Evolutionary conservation across 495 filamentous ascomycete genomes (phyloP).

Genomic region (Neurospora tetrasperma): DNA sequence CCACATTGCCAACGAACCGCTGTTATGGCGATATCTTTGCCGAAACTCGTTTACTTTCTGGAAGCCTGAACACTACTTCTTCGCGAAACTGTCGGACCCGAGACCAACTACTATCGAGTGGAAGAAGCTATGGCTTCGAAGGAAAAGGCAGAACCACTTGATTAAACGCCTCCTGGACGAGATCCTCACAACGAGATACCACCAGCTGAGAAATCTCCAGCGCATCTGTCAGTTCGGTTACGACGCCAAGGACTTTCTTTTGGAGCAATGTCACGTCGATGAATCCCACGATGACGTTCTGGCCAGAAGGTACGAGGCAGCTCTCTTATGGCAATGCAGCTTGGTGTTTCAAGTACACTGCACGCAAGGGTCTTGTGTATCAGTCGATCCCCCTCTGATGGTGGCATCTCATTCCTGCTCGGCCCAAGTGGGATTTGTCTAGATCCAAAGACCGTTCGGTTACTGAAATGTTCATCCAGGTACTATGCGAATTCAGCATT

Average conservation of each 20-base stretch:
- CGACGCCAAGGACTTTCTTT: conserved; percentile 78
- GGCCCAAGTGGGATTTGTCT: not conserved
- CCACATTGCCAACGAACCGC: conserved; percentile 52
- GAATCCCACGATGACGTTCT: conserved; percentile 63
- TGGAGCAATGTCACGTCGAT: conserved; percentile 49
- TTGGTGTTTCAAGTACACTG: not conserved
- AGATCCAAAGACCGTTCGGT: not conserved
- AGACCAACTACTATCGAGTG: conserved; percentile 55
- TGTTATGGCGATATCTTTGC: conserved; percentile 77
- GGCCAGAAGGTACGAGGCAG: conserved; percentile 56
- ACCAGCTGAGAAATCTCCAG: conserved; percentile 58
- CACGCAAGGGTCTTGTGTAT: not conserved
- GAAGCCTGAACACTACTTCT: conserved; percentile 55
- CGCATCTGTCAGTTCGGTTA: conserved; percentile 63
- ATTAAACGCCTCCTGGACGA: conserved; percentile 54
- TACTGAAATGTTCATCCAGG: conserved; percentile 28
- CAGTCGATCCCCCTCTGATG: not conserved
- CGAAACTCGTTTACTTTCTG: conserved; percentile 56
- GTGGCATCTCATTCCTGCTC: not conserved
- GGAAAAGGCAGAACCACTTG: conserved; percentile 42
- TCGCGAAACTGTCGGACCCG: conserved; percentile 36
- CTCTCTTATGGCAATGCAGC: not conserved
- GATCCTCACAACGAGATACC: conserved; percentile 57
- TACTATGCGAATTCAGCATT: conserved; percentile 66
- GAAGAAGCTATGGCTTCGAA: conserved; percentile 59